phyloP scores from a whole-genome alignment of 2,329 filamentous ascomycete genomes.

The Verticillium nubilum region DNA sequence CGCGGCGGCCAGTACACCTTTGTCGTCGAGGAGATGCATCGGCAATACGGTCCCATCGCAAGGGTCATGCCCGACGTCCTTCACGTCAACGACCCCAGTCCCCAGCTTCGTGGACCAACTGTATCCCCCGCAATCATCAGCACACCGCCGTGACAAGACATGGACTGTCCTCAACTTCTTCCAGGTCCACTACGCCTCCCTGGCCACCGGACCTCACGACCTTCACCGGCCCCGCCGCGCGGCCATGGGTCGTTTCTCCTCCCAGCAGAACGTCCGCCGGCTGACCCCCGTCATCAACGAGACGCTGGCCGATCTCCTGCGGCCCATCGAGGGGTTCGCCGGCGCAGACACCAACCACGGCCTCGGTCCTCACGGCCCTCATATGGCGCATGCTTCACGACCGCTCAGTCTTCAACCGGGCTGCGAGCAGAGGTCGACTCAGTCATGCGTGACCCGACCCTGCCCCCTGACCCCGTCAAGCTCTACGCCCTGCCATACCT shows the following conservation, averaged over 20 bases:
- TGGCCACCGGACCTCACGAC: slow-evolving; percentile 26
- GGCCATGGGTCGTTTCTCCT: slow-evolving; percentile 26
- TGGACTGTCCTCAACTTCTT: not conserved
- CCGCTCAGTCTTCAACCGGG: slow-evolving; percentile 20
- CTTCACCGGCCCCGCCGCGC: slow-evolving; percentile 23
- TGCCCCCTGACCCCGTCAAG: slow-evolving; percentile 19
- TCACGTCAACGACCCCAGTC: slow-evolving; percentile 26
- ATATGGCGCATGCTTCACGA: slow-evolving; percentile 28
- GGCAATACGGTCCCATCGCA: slow-evolving; percentile 26
- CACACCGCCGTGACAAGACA: not conserved
- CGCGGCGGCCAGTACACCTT: slow-evolving; percentile 34
- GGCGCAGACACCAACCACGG: slow-evolving; percentile 47
- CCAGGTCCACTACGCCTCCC: not conserved
- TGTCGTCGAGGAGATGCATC: slow-evolving; percentile 30
- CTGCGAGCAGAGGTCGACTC: slow-evolving; percentile 29
- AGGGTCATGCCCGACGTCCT: slow-evolving; percentile 32
- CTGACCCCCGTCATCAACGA: slow-evolving; percentile 31
- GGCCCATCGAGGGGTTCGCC: not conserved
- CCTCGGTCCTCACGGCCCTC: slow-evolving; percentile 26
- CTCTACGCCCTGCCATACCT: slow-evolving; percentile 37
- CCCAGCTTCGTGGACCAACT: slow-evolving; percentile 31
- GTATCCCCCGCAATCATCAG: slow-evolving; percentile 12
- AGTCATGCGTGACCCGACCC: slow-evolving; percentile 24
- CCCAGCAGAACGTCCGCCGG: slow-evolving; percentile 26
- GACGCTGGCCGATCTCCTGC: slow-evolving; percentile 22